Conservation (phyloP, 202 grass and related monocot genomes). For the Miscanthus sacchariflorus region DNA sequence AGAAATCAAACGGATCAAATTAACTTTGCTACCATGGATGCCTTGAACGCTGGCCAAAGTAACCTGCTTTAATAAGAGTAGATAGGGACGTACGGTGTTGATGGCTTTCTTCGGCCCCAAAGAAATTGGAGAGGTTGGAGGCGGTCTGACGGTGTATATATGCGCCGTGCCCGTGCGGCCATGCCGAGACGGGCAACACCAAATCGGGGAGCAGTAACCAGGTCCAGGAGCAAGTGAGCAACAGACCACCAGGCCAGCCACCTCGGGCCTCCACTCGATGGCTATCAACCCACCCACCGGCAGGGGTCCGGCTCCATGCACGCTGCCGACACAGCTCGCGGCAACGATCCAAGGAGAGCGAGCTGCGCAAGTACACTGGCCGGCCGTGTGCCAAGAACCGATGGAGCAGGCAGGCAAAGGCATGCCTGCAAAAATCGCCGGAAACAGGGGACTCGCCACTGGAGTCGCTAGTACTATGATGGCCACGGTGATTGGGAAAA, state of each 20-base stretch:
- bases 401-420: background rate
- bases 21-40: no score
- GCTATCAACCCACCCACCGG: background rate
- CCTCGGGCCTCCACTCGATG: constrained; percentile 18
- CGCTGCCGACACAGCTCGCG: constrained; percentile 20
- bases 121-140: background rate
- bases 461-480: background rate
- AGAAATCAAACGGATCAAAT: no score
- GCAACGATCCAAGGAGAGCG: background rate
- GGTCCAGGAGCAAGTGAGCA: background rate
- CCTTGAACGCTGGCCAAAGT: no score
- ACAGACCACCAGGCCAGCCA: background rate
- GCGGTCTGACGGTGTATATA: background rate
- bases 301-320: background rate
- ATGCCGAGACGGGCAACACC: background rate
- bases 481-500: constrained; percentile 4
- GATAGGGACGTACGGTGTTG: background rate
- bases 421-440: background rate
- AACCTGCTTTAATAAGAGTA: no score
- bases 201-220: constrained; percentile 8
- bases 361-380: background rate
- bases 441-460: background rate
- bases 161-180: background rate
- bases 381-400: background rate
- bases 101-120: background rate